Evolutionary conservation across 331 rosid genomes (phyloP).

Genomic region (Spiraea crenata): DNA sequence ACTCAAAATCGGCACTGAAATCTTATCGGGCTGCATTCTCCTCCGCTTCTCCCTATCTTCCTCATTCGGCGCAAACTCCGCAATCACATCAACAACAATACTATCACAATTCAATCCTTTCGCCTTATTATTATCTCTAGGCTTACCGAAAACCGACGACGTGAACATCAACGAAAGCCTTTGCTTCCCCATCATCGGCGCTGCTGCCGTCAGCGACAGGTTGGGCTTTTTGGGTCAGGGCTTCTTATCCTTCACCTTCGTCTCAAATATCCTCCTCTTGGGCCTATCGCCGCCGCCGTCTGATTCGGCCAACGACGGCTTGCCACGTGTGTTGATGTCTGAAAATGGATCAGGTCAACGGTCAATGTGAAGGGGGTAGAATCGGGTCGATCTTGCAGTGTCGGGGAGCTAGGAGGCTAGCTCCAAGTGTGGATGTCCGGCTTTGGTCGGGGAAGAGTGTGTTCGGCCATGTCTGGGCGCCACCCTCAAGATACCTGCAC

Average conservation of each 20-base stretch:
- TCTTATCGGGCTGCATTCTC: conserved; percentile 37
- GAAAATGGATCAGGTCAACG: no score
- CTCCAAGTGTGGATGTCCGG: no score
- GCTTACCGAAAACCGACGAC: conserved; percentile 61
- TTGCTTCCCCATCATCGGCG: conserved; percentile 79
- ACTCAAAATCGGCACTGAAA: conserved; percentile 6
- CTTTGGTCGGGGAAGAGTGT: no score
- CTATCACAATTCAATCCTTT: conserved; percentile 48
- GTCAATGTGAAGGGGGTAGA: no score
- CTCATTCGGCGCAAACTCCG: conserved; percentile 87
- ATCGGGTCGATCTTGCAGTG: no score
- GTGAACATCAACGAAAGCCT: conserved; percentile 92
- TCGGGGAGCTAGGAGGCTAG: no score
- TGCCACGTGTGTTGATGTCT: no score
- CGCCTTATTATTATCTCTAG: conserved; percentile 51
- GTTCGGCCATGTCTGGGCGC: no score
- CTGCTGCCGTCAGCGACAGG: conserved; percentile 79
- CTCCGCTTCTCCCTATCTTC: conserved; percentile 60
- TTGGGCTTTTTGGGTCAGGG: conserved; percentile 49
- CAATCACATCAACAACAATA: conserved; percentile 79
- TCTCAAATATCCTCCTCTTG: conserved; percentile 57
- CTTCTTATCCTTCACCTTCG: conserved; percentile 39
- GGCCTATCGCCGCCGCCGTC: conserved; percentile 66
- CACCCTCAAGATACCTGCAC: no score
- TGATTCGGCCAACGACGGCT: conserved; percentile 64